These are phyloP conservation scores for Phoenix roebelenii DNA, from an alignment of 176 grass and related monocot species.

Conservation along the genomic window DNA sequence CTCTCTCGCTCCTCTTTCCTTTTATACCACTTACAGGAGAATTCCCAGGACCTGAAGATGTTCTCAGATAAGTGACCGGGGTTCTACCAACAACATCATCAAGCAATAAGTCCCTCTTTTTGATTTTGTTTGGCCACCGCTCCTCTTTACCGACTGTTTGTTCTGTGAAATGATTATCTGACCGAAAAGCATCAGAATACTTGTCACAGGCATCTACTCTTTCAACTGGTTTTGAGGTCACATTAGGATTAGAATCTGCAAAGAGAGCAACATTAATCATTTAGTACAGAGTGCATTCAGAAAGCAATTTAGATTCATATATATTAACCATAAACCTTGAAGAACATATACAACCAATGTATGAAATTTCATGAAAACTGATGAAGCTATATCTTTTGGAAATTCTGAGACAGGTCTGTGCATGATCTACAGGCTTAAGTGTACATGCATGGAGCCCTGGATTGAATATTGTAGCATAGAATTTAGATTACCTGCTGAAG, in stretches of 20 bases:
- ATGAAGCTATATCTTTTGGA: no score
- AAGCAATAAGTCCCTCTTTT: slow-evolving; percentile 72
- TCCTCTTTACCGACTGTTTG: slow-evolving; percentile 58
- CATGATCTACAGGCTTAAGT: no score
- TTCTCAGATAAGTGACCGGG: slow-evolving; percentile 38
- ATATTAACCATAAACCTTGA: no score
- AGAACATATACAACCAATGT: no score
- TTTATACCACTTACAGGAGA: slow-evolving; percentile 56
- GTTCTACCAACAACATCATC: slow-evolving; percentile 77
- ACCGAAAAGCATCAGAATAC: slow-evolving; percentile 26
- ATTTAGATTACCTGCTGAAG: not conserved
- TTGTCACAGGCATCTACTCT: slow-evolving; percentile 16
- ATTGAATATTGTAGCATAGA: no score
- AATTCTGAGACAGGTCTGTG: no score
- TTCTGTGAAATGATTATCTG: slow-evolving; percentile 37
- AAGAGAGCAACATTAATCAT: no score
- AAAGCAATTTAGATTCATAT: no score
- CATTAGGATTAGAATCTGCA: slow-evolving; percentile 31
- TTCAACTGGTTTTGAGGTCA: slow-evolving; percentile 14
- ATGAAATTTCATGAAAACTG: no score
- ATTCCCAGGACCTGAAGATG: slow-evolving; percentile 31
- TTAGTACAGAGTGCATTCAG: no score
- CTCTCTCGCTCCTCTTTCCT: slow-evolving; percentile 92
- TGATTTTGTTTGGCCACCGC: slow-evolving; percentile 72
- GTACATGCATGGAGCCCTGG: no score